These are phyloP conservation scores for Candida broadrunensis DNA, from an alignment of 805 yeast species.

Conservation along the genomic window DNA sequence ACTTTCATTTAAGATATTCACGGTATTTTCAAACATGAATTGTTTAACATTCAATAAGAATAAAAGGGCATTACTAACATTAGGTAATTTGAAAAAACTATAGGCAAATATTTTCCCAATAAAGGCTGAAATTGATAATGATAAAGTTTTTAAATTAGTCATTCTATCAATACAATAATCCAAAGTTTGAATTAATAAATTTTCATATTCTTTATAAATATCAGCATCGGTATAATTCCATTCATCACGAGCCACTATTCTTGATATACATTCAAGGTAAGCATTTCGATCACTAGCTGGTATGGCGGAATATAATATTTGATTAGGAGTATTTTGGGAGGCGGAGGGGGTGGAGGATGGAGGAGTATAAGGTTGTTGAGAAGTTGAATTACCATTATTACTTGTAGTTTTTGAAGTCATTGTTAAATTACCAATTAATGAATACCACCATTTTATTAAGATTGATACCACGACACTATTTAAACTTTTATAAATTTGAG, in stretches of 20 bases:
- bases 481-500: constrained; percentile 29
- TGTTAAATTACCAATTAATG: constrained; percentile 20
- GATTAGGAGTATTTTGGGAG: neutral
- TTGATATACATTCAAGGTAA: constrained; percentile 51
- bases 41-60: constrained; percentile 58
- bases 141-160: constrained; percentile 44
- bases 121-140: constrained; percentile 61
- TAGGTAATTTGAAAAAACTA: constrained; percentile 52
- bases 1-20: neutral
- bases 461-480: constrained; percentile 28
- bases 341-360: neutral
- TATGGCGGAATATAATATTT: constrained; percentile 6
- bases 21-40: constrained; percentile 28
- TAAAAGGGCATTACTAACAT: constrained; percentile 53
- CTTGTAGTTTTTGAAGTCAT: constrained; percentile 1
- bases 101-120: constrained; percentile 71
- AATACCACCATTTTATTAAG: constrained; percentile 53
- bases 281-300: constrained; percentile 47
- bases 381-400: neutral
- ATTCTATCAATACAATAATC: constrained; percentile 49
- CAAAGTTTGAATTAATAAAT: constrained; percentile 48
- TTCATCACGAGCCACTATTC: constrained; percentile 46
- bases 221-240: constrained; percentile 37
- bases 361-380: neutral
- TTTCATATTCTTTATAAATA: constrained; percentile 21